phyloP scores from a whole-genome alignment of 106 monocot species.

The Ottelia alismoides region DNA sequence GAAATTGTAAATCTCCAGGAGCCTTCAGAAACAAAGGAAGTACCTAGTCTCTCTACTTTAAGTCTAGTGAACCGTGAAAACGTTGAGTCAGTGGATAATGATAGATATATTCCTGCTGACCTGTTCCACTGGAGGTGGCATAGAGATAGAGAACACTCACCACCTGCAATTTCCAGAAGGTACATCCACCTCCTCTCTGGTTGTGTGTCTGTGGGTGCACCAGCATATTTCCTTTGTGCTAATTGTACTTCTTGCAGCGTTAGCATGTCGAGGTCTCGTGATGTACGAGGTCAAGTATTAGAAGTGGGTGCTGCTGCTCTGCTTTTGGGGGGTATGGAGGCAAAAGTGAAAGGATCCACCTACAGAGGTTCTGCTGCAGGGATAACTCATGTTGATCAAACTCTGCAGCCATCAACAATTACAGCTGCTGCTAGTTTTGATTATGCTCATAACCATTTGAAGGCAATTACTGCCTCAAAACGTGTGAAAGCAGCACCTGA shows the following conservation, averaged over 20 bases:
- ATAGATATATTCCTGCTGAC: conserved; percentile 51
- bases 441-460: conserved; percentile 58
- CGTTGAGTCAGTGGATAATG: conserved; percentile 23
- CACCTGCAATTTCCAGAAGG: conserved; percentile 33
- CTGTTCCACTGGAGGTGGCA: conserved; percentile 67
- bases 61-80: conserved; percentile 20
- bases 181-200: conserved; percentile 2
- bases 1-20: conserved; percentile 37
- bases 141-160: conserved; percentile 32
- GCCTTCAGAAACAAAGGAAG: conserved; percentile 35
- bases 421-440: conserved; percentile 45
- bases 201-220: background rate
- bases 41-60: conserved; percentile 20
- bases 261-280: conserved; percentile 24
- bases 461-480: conserved; percentile 86
- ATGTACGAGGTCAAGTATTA: conserved; percentile 27
- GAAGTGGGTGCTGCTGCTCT: conserved; percentile 96
- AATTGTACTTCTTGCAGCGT: too few species aligned
- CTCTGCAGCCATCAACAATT: conserved; percentile 55
- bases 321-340: conserved; percentile 55
- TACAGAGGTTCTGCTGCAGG: conserved; percentile 25
- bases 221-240: conserved; percentile 4
- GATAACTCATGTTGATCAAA: conserved; percentile 51
- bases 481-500: conserved; percentile 66
- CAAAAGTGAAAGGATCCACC: conserved; percentile 29